Conservation (phyloP, 129 eudicot genomes). For the Escallonia rubra region DNA sequence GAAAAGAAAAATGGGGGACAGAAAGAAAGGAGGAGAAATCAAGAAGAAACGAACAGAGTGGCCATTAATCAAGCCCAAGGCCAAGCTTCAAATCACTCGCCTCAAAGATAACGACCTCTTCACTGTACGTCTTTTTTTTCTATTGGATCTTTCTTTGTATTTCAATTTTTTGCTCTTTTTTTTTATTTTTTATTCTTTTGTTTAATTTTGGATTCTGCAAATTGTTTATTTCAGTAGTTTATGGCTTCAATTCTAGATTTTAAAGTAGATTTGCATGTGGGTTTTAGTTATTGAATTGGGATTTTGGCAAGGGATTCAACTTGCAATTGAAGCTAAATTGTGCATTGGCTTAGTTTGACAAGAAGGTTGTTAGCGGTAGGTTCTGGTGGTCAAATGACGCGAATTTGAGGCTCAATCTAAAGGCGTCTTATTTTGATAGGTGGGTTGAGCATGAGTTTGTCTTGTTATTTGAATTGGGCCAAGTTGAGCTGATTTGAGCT, state of each 20-base stretch:
- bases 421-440: neutral
- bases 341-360: neutral
- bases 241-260: neutral
- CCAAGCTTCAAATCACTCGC: conserved; percentile 49
- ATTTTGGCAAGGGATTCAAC: neutral
- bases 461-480: neutral
- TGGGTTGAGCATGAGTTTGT: neutral
- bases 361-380: neutral
- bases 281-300: neutral
- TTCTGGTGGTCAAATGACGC: neutral
- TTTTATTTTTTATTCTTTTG: neutral
- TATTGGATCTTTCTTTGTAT: neutral
- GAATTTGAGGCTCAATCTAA: neutral
- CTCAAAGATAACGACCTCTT: conserved; percentile 73
- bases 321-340: neutral
- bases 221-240: too few relatives aligned
- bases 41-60: conserved; percentile 43
- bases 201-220: too few relatives aligned
- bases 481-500: too few relatives aligned
- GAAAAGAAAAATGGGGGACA: conserved; percentile 58
- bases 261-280: neutral
- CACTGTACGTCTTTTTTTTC: conserved; percentile 43
- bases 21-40: conserved; percentile 29
- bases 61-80: conserved; percentile 72
- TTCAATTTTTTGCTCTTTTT: neutral